Base-by-base conservation (phyloP, 2,329 filamentous ascomycete genomes). In the Penicillium sp. region DNA sequence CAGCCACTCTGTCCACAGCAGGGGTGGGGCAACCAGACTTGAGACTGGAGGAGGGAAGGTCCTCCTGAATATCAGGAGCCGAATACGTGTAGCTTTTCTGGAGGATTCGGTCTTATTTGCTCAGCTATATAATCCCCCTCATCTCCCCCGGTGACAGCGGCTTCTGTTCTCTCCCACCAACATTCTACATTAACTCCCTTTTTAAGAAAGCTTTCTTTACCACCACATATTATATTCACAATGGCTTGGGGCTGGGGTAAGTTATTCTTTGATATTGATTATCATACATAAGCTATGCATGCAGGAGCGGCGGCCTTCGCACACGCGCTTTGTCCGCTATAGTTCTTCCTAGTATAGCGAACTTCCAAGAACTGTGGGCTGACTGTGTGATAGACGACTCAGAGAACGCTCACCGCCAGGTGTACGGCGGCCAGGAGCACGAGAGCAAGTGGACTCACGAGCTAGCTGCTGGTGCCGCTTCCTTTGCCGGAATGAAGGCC, bases 401-500 rank as follows among this genome's bases (percentile, higher is more conserved):
- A 55, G 75, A 80, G 54, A 69, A 80, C 44, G 72, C 77, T 59
- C 82, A 84, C 74, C 65, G 79, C 55, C 69, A 80, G 69, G 79
- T 82, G 60, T 81, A 83, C 70, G 70, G 76, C 53, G 69, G 74
- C 42, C 46, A 67, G 44, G 53, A 78, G 53, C 79, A 89, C 74
- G 74, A 89, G 73, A 77, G 80, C 63, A 81, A 81, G 67, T 75
- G 89, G 66, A 81, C 81, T 61, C 89, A 92, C 74, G 88, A 94
- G 76, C 67, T 89, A 43, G 69, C 92, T 50, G 88, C 85, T 58
- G 88, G 88, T 56, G 89, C 84, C 51, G 89, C 88, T 51, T 84
- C 86, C 56, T 92, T 92, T 68, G 86, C 83, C 58, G 89, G 85
- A 63, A 88, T 92, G 81, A 90, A 90, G 79, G 77, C 85, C 20